A percentile compares a stretch with the other conserved stretches of the same genome.
These are phyloP conservation scores for Trichodelitschia bisporula DNA, from an alignment of 495 filamentous ascomycete genomes.

Conservation along the genomic window DNA sequence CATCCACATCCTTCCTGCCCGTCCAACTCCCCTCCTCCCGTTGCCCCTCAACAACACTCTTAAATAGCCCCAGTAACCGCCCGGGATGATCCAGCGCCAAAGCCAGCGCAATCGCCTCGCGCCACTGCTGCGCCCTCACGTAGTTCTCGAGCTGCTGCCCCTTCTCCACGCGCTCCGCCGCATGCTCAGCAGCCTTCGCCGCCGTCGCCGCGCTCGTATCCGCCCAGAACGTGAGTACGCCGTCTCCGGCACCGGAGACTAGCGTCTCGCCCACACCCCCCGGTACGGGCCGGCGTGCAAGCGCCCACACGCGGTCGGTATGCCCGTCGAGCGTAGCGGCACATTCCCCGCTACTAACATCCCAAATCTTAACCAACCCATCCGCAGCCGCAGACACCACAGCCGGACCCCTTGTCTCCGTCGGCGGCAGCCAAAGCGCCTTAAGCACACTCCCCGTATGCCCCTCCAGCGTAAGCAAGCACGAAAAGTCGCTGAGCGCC, in stretches of 20 bases:
- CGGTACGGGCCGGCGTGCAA: constrained; percentile 36
- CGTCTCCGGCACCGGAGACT: constrained; percentile 73
- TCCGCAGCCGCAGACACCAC: constrained; percentile 80
- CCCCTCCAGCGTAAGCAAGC: constrained; percentile 80
- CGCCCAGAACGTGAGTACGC: constrained; percentile 79
- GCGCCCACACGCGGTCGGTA: constrained; percentile 75
- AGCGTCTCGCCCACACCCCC: constrained; percentile 25
- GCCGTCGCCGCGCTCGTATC: constrained; percentile 73
- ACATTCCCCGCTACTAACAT: constrained; percentile 50
- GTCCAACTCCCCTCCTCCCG: constrained; percentile 28
- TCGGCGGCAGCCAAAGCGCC: constrained; percentile 62
- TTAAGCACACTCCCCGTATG: constrained; percentile 91
- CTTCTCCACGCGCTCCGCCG: constrained; percentile 58
- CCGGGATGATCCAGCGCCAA: constrained; percentile 83
- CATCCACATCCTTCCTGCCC: constrained; percentile 58
- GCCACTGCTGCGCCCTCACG: constrained; percentile 61
- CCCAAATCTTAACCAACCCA: constrained; percentile 94
- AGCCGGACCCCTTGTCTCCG: constrained; percentile 15
- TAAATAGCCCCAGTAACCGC: constrained; percentile 61
- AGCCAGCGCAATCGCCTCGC: constrained; percentile 76
- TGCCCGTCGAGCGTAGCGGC: constrained; percentile 88
- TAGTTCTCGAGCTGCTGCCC: constrained; percentile 84
- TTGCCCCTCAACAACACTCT: constrained; percentile 39
- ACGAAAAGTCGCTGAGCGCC: constrained; percentile 82
- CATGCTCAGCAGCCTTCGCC: constrained; percentile 31